Percentiles rank a stretch among this genome's conserved stretches.
These are phyloP conservation scores for Rostrohypoxylon terebratum DNA, from an alignment of 495 filamentous ascomycete genomes.

Conservation along the genomic window DNA sequence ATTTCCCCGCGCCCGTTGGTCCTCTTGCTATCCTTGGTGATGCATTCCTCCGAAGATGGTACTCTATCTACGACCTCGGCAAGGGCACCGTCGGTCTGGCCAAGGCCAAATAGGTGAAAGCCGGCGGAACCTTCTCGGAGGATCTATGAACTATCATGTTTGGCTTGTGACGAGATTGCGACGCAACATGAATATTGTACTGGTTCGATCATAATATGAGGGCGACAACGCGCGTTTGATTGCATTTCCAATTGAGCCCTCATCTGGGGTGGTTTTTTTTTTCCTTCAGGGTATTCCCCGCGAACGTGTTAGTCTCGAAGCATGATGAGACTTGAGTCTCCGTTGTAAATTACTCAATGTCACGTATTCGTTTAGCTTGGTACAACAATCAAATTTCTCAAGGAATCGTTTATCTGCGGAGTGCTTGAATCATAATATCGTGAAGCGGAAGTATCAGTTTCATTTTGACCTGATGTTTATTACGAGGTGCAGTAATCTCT, in stretches of 20 bases:
- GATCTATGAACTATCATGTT: slow-evolving; percentile 24
- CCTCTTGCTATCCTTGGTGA: slow-evolving; percentile 97
- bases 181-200: slow-evolving; percentile 27
- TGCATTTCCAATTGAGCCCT: slow-evolving; percentile 26
- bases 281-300: slow-evolving; percentile 38
- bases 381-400: slow-evolving; percentile 6
- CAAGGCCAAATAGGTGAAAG: slow-evolving; percentile 70
- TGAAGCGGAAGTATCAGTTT: not conserved
- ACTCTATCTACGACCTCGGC: slow-evolving; percentile 94
- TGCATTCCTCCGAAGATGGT: slow-evolving; percentile 96
- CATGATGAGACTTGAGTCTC: slow-evolving; percentile 38
- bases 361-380: slow-evolving; percentile 38
- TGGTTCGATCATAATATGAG: slow-evolving; percentile 36
- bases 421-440: not conserved
- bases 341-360: slow-evolving; percentile 40
- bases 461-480: not conserved
- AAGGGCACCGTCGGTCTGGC: slow-evolving; percentile 88
- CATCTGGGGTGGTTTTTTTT: slow-evolving; percentile 15
- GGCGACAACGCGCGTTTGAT: slow-evolving; percentile 32
- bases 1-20: slow-evolving; percentile 90
- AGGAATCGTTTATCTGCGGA: not conserved
- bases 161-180: slow-evolving; percentile 28
- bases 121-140: slow-evolving; percentile 6
- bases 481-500: not conserved
- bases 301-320: slow-evolving; percentile 25